Conservation (phyloP, 2,329 filamentous ascomycete species). For the Sporothrix brasiliensis region DNA sequence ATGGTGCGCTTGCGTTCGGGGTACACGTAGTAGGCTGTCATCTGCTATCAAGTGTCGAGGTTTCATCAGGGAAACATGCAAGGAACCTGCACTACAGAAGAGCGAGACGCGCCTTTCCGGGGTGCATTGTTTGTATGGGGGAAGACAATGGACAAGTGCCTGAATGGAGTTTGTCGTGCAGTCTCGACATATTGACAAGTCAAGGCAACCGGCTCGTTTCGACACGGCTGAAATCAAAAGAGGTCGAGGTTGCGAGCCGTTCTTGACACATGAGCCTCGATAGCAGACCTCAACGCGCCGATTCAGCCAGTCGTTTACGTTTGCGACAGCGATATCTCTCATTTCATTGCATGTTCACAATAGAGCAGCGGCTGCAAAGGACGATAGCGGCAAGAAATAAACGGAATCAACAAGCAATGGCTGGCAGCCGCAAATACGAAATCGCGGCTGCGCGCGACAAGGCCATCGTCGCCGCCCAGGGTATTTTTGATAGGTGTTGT, state of each 20-base stretch:
- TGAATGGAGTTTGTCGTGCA: not conserved
- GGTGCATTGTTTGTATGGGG: not conserved
- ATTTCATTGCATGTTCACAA: not conserved
- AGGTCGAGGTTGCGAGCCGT: not conserved
- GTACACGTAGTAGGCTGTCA: slow-evolving; percentile 1
- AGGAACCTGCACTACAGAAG: not conserved
- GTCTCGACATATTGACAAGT: slow-evolving; percentile 11
- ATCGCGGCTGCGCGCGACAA: slow-evolving; percentile 1
- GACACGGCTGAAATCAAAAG: not conserved
- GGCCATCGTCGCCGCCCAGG: slow-evolving; percentile 32
- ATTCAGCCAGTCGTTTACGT: not conserved
- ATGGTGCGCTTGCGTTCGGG: not conserved
- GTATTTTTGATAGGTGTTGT: slow-evolving; percentile 33
- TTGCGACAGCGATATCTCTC: not conserved
- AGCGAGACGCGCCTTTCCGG: not conserved
- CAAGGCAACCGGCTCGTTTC: not conserved
- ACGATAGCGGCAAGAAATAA: not conserved
- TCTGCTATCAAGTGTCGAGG: slow-evolving; percentile 16
- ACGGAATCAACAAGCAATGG: not conserved
- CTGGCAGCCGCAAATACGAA: not conserved
- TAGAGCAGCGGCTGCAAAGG: not conserved
- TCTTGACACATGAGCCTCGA: slow-evolving; percentile 4
- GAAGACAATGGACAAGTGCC: not conserved
- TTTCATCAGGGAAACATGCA: slow-evolving; percentile 10
- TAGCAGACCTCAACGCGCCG: not conserved